Evolutionary conservation across 257 asterid genomes (phyloP).

Genomic region (Jacaranda copaia): DNA sequence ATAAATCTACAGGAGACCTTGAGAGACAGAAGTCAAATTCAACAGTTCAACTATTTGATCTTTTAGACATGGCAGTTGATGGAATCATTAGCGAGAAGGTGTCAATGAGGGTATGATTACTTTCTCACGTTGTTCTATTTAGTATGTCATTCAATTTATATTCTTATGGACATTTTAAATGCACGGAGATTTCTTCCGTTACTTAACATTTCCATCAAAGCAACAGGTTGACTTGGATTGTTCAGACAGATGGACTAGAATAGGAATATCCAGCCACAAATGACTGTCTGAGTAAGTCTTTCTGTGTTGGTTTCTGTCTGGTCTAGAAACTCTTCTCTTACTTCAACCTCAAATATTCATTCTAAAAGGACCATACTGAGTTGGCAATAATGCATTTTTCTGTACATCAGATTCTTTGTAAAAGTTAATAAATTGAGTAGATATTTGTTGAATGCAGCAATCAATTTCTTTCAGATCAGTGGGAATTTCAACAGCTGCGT

Average conservation of each 20-base stretch:
- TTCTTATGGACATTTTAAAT: neutral
- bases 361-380: neutral
- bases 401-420: neutral
- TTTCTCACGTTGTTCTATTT: neutral
- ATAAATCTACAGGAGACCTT: conserved; percentile 67
- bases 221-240: conserved; percentile 89
- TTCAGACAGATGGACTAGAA: conserved; percentile 72
- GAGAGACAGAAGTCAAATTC: conserved; percentile 85
- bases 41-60: conserved; percentile 74
- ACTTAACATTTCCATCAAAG: neutral
- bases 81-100: conserved; percentile 76
- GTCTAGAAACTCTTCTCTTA: neutral
- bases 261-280: conserved; percentile 91
- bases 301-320: neutral
- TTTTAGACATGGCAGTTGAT: conserved; percentile 77
- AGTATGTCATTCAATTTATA: neutral
- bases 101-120: conserved; percentile 80
- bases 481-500: conserved; percentile 83
- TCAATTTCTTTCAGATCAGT: conserved; percentile 67
- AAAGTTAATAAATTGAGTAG: conserved; percentile 2
- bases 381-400: neutral
- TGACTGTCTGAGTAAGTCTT: conserved; percentile 64
- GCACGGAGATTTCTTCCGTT: neutral
- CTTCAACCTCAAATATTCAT: conserved; percentile 2
- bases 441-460: neutral